Conservation (phyloP, 1,139 yeast species). For the Torulaspora pretoriensis region DNA sequence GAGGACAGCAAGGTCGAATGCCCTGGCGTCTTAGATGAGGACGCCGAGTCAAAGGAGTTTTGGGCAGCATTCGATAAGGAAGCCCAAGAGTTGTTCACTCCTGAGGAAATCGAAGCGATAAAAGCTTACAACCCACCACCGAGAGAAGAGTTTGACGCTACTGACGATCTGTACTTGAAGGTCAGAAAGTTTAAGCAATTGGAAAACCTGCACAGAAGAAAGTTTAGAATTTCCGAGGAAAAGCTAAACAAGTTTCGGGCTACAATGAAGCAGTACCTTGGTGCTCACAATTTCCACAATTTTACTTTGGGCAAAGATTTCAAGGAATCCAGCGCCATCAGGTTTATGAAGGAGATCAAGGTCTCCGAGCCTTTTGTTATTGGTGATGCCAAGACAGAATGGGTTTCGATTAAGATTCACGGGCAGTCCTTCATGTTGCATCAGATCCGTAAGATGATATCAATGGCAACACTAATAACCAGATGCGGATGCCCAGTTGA, state of each 20-base stretch:
- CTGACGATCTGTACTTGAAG: constrained; percentile 38
- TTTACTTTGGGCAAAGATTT: constrained; percentile 86
- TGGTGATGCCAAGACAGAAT: constrained; percentile 88
- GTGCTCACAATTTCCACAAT: constrained; percentile 93
- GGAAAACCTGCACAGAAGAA: constrained; percentile 66
- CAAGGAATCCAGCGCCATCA: constrained; percentile 77
- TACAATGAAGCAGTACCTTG: constrained; percentile 70
- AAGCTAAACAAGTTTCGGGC: constrained; percentile 60
- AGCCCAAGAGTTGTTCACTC: constrained; percentile 46
- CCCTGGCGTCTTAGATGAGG: constrained; percentile 60
- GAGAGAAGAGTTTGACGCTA: constrained; percentile 38
- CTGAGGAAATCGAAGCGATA: constrained; percentile 44
- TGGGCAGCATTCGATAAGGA: constrained; percentile 56
- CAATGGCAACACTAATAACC: constrained; percentile 83
- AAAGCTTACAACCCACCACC: constrained; percentile 38
- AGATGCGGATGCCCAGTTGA: constrained; percentile 80
- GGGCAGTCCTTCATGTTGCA: constrained; percentile 98
- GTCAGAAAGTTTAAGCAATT: constrained; percentile 57
- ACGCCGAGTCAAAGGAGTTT: constrained; percentile 65
- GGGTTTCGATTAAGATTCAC: constrained; percentile 94
- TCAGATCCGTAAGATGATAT: constrained; percentile 97
- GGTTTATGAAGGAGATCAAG: constrained; percentile 73
- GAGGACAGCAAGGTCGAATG: constrained; percentile 47
- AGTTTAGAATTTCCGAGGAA: constrained; percentile 58
- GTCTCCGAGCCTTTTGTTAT: constrained; percentile 92